phyloP scores from a whole-genome alignment of 176 grass and related monocot genomes.

The Bromus sterilis region DNA sequence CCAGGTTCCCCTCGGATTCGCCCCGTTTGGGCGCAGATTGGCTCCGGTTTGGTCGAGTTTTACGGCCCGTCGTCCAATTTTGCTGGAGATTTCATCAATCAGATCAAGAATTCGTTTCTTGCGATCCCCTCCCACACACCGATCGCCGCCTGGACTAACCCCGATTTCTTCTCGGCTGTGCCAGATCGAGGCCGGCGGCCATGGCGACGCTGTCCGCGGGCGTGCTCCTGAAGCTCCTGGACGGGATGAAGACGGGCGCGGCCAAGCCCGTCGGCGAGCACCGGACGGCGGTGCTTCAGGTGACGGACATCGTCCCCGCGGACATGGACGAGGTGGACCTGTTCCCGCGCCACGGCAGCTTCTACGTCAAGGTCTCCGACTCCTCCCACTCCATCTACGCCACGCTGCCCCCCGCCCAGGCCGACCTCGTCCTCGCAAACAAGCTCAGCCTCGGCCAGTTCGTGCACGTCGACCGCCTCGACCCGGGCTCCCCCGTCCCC shows the following conservation, averaged over 20 bases:
- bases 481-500: conserved; percentile 63
- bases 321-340: conserved; percentile 89
- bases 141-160: not conserved
- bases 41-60: not conserved
- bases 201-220: conserved; percentile 76
- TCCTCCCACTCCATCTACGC: conserved; percentile 85
- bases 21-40: not conserved
- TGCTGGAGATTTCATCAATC: not conserved
- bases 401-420: conserved; percentile 63
- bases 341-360: conserved; percentile 61
- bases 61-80: no score
- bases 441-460: conserved; percentile 90
- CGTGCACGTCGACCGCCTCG: conserved; percentile 70
- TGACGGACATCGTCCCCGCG: conserved; percentile 89
- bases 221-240: conserved; percentile 63
- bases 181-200: not conserved
- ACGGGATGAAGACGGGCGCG: conserved; percentile 55
- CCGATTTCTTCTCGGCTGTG: no score
- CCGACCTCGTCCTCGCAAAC: conserved; percentile 83
- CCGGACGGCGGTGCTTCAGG: conserved; percentile 68
- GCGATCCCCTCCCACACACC: not conserved
- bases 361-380: conserved; percentile 91
- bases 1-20: no score
- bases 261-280: conserved; percentile 59
- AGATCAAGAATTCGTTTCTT: not conserved